Evolutionary conservation across 176 grass and related monocot species (phyloP).

Genomic region (Triticum dicoccoides): DNA sequence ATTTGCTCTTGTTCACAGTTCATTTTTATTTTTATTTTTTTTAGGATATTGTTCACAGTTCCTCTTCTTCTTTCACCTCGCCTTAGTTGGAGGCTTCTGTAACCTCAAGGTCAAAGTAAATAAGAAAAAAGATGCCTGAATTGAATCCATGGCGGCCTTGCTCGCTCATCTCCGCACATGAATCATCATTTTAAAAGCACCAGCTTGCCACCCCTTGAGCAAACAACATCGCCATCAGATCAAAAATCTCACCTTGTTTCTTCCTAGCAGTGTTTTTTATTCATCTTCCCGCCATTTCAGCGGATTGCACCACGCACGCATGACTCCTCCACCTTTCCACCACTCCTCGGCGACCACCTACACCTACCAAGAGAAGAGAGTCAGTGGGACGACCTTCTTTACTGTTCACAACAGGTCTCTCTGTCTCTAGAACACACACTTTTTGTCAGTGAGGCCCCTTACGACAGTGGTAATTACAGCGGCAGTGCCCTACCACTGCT

Average conservation of each 20-base stretch:
- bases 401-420: neutral
- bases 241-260: neutral
- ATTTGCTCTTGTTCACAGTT: too few species aligned
- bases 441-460: constrained; percentile 16
- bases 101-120: too few species aligned
- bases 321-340: constrained; percentile 24
- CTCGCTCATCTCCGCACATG: neutral
- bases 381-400: neutral
- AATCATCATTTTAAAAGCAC: neutral
- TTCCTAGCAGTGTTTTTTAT: neutral
- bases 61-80: too few species aligned
- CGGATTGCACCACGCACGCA: neutral
- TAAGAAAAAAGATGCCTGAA: neutral
- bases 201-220: neutral
- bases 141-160: neutral
- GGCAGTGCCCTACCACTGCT: neutral
- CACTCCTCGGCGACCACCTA: constrained; percentile 35
- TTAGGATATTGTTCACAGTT: too few species aligned
- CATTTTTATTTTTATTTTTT: too few species aligned
- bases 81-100: too few species aligned
- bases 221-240: constrained; percentile 19
- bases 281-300: neutral
- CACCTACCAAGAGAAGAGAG: neutral
- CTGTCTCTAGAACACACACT: neutral
- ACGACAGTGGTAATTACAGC: neutral